phyloP scores from a whole-genome alignment of 805 yeast species.

The Lipomyces oligophaga region DNA sequence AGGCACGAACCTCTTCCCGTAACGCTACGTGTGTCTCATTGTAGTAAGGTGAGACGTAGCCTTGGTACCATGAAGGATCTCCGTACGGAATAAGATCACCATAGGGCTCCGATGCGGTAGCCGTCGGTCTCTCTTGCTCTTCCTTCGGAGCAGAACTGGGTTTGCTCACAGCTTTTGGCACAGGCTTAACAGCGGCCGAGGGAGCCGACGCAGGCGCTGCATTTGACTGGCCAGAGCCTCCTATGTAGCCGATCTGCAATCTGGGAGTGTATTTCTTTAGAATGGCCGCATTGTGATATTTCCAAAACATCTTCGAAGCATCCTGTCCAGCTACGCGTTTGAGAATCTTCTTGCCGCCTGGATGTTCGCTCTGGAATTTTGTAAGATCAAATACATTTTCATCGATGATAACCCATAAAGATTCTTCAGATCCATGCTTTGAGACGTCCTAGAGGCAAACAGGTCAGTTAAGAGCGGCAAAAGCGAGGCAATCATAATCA shows the following conservation, averaged over 20 bases:
- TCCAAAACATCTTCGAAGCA: conserved; percentile 62
- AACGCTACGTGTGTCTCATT: conserved; percentile 42
- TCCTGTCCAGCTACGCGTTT: conserved; percentile 71
- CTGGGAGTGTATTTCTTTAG: conserved; percentile 31
- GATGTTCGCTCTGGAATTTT: conserved; percentile 70
- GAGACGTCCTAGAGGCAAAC: conserved; percentile 67
- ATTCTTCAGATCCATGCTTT: conserved; percentile 67
- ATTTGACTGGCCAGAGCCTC: conserved; percentile 8
- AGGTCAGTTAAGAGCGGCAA: too few relatives aligned
- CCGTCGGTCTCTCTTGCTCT: too few relatives aligned
- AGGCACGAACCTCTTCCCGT: conserved; percentile 41
- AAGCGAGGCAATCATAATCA: too few relatives aligned
- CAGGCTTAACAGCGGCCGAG: conserved; percentile 7
- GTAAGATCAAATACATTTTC: conserved; percentile 72
- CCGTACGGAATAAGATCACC: conserved; percentile 40
- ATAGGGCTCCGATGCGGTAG: conserved; percentile 23
- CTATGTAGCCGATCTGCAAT: conserved; percentile 30
- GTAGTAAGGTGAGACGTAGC: conserved; percentile 40
- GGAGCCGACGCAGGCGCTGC: conserved; percentile 11
- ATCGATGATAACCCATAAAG: conserved; percentile 79
- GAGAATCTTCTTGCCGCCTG: conserved; percentile 73
- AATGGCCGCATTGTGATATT: conserved; percentile 42
- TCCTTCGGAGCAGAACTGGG: conserved; percentile 1
- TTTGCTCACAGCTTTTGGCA: conserved; percentile 6
- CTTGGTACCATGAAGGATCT: conserved; percentile 43